phyloP scores from a whole-genome alignment of 768 basidiomycete species.

The Kwoniella dendrophila region DNA sequence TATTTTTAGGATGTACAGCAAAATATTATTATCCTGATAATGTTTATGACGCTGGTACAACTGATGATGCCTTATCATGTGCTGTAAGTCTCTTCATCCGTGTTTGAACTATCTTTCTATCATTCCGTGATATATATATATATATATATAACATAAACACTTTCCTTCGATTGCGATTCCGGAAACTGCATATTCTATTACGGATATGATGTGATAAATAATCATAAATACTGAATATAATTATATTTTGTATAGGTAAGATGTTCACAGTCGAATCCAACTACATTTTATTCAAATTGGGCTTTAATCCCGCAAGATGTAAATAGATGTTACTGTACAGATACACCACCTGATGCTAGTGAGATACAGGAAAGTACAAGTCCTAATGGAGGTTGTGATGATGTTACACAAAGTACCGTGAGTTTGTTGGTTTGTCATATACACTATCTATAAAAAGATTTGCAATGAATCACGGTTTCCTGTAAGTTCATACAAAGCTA shows the following conservation, averaged over 20 bases:
- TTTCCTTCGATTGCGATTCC: background rate
- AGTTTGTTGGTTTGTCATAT: background rate
- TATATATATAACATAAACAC: background rate
- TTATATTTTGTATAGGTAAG: background rate
- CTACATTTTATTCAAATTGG: slow-evolving; percentile 10
- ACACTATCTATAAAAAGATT: background rate
- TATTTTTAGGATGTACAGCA: slow-evolving; percentile 7
- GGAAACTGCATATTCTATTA: too few relatives aligned
- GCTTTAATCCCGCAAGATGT: slow-evolving; percentile 1
- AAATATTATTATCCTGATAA: background rate
- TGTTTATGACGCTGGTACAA: background rate
- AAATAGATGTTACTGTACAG: slow-evolving; percentile 16
- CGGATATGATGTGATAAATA: background rate
- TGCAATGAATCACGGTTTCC: background rate
- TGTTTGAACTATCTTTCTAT: too few relatives aligned
- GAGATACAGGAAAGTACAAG: background rate
- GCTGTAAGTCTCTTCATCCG: too few relatives aligned
- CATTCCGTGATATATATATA: background rate
- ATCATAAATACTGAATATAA: background rate
- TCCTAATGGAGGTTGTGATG: slow-evolving; percentile 7
- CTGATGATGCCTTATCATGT: background rate
- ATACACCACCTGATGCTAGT: background rate
- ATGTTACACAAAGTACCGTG: slow-evolving; percentile 4
- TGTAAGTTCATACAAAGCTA: background rate
- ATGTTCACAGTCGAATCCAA: background rate